phyloP scores from a whole-genome alignment of 2,329 filamentous ascomycete genomes.

The Shiraia bambusicola region DNA sequence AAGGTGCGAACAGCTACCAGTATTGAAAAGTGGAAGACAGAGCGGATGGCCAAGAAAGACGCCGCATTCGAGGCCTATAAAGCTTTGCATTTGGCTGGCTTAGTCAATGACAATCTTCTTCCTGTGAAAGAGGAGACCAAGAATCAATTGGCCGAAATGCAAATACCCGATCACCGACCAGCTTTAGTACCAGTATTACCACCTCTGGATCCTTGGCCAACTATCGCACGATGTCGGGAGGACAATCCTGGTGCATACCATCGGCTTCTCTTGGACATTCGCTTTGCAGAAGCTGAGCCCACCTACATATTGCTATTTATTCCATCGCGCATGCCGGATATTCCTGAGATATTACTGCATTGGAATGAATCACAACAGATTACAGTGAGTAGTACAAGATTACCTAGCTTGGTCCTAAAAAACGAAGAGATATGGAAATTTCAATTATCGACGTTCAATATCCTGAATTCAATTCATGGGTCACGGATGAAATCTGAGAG shows the following conservation, averaged over 20 bases:
- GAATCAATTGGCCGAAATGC: conserved; percentile 21
- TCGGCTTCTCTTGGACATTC: conserved; percentile 20
- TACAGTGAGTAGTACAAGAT: conserved; percentile 14
- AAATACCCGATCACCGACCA: conserved; percentile 28
- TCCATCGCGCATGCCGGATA: conserved; percentile 19
- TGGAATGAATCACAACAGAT: conserved; percentile 37
- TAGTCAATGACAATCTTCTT: conserved; percentile 77
- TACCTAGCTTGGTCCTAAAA: conserved; percentile 10
- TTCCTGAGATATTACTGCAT: conserved; percentile 24
- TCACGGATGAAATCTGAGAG: conserved; percentile 22
- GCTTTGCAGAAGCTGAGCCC: conserved; percentile 10
- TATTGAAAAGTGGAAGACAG: conserved; percentile 63
- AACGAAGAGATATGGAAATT: conserved; percentile 21
- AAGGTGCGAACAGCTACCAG: conserved; percentile 59
- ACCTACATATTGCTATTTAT: conserved; percentile 26
- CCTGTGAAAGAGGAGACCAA: conserved; percentile 53
- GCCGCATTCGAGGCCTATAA: conserved; percentile 80
- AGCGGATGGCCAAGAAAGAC: conserved; percentile 74
- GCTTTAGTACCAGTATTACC: conserved; percentile 27
- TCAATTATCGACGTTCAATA: conserved; percentile 26
- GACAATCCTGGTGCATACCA: conserved; percentile 18
- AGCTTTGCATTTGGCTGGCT: conserved; percentile 65
- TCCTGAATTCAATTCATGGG: conserved; percentile 26
- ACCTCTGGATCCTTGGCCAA: conserved; percentile 36
- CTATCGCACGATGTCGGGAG: conserved; percentile 16